Evolutionary conservation across 768 basidiomycete species (phyloP).

Genomic region (Tylopilus sp.): DNA sequence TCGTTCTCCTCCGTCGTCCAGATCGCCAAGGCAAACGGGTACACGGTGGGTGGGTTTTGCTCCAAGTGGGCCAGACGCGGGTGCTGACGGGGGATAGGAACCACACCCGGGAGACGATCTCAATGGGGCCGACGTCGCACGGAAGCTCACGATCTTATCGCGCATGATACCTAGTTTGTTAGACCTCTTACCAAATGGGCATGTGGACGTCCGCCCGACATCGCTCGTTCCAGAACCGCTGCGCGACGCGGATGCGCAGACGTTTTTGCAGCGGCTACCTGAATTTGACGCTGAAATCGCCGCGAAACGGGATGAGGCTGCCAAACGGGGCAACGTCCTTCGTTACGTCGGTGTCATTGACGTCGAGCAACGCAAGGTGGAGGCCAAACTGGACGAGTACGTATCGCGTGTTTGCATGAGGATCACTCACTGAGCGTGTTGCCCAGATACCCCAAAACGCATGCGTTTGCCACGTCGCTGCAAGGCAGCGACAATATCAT

Average conservation of each 20-base stretch:
- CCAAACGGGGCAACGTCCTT: conserved; percentile 76
- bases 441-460: conserved; percentile 76
- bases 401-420: conserved; percentile 23
- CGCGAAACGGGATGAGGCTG: conserved; percentile 72
- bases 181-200: conserved; percentile 67
- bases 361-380: conserved; percentile 58
- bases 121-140: conserved; percentile 94
- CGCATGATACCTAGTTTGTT: conserved; percentile 60
- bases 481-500: conserved; percentile 98
- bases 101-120: conserved; percentile 97
- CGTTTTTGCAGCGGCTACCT: conserved; percentile 76
- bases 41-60: conserved; percentile 60
- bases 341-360: conserved; percentile 96
- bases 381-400: conserved; percentile 87
- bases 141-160: conserved; percentile 94
- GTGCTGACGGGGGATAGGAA: conserved; percentile 63
- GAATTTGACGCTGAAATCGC: conserved; percentile 82
- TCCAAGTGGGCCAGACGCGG: not conserved
- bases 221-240: conserved; percentile 84
- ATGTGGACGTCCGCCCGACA: conserved; percentile 71
- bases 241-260: conserved; percentile 69
- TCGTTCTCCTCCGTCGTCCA: conserved; percentile 88
- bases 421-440: conserved; percentile 1
- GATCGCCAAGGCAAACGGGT: conserved; percentile 87
- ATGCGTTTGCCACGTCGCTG: conserved; percentile 94